Percentiles rank a stretch among this genome's conserved stretches.
These are phyloP conservation scores for Saraca asoca DNA, from an alignment of 331 rosid genomes.

Conservation along the genomic window DNA sequence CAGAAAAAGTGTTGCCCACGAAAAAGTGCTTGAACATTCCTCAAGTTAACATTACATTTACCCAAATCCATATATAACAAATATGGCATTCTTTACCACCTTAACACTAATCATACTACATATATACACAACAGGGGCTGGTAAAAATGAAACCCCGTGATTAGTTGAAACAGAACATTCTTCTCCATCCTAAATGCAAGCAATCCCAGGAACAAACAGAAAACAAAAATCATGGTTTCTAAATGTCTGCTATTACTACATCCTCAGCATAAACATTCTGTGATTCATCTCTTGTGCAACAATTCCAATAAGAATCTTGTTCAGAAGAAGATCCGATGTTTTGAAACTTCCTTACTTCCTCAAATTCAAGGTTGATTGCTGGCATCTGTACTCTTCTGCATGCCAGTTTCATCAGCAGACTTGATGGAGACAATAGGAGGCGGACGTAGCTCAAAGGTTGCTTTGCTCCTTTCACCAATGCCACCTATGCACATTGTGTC, in stretches of 20 bases:
- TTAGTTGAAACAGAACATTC: no score
- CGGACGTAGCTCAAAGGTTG: constrained; percentile 57
- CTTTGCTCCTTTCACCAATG: constrained; percentile 39
- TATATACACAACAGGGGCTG: constrained; percentile 30
- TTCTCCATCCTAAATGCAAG: constrained; percentile 17
- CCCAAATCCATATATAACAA: background rate
- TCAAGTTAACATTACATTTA: no score
- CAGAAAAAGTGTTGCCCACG: no score
- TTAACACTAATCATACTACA: constrained; percentile 20
- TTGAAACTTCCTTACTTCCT: constrained; percentile 21
- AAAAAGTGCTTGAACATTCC: no score
- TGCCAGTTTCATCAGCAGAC: constrained; percentile 34
- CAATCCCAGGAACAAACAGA: constrained; percentile 25
- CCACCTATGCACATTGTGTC: constrained; percentile 68
- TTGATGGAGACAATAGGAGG: constrained; percentile 56
- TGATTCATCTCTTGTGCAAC: constrained; percentile 8
- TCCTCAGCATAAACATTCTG: background rate
- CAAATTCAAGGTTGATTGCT: constrained; percentile 37
- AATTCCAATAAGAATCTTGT: constrained; percentile 26
- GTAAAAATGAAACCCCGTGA: constrained; percentile 36
- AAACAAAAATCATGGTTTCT: constrained; percentile 15
- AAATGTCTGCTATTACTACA: constrained; percentile 15
- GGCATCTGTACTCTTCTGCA: constrained; percentile 31
- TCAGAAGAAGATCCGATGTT: constrained; percentile 23
- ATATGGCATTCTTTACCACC: constrained; percentile 32